Conservation (phyloP, 1,284 basidiomycete genomes). For the Entoloma clypeatum region DNA sequence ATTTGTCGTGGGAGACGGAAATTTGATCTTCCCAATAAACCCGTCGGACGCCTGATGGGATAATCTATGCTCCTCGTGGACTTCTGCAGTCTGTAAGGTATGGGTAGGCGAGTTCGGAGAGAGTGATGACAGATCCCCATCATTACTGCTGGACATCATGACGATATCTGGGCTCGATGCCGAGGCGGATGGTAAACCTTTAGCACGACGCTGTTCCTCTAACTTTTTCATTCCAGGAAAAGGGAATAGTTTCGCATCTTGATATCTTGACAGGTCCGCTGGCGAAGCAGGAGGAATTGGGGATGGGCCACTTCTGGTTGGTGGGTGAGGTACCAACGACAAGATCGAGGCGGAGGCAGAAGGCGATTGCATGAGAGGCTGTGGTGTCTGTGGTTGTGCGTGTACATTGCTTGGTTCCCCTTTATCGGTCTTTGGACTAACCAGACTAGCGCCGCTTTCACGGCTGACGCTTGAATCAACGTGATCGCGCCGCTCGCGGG, state of each 20-base stretch:
- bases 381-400: constrained; percentile 37
- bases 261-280: constrained; percentile 55
- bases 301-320: constrained; percentile 54
- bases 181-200: constrained; percentile 46
- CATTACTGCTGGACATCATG: constrained; percentile 42
- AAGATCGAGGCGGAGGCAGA: constrained; percentile 64
- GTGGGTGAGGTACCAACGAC: constrained; percentile 51
- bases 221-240: constrained; percentile 82
- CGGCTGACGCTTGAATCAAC: constrained; percentile 69
- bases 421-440: constrained; percentile 54
- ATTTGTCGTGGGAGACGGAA: constrained; percentile 42
- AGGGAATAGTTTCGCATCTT: constrained; percentile 80
- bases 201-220: constrained; percentile 64
- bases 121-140: constrained; percentile 42
- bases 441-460: constrained; percentile 70
- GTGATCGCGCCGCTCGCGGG: constrained; percentile 59
- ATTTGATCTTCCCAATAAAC: constrained; percentile 50
- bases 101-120: constrained; percentile 44
- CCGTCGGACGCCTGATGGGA: constrained; percentile 68
- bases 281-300: constrained; percentile 67
- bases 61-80: constrained; percentile 53
- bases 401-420: constrained; percentile 38
- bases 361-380: constrained; percentile 53
- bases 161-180: constrained; percentile 60
- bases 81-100: constrained; percentile 48